Base-by-base conservation (phyloP, 805 yeast genomes). In the Yarrowia sp. region DNA sequence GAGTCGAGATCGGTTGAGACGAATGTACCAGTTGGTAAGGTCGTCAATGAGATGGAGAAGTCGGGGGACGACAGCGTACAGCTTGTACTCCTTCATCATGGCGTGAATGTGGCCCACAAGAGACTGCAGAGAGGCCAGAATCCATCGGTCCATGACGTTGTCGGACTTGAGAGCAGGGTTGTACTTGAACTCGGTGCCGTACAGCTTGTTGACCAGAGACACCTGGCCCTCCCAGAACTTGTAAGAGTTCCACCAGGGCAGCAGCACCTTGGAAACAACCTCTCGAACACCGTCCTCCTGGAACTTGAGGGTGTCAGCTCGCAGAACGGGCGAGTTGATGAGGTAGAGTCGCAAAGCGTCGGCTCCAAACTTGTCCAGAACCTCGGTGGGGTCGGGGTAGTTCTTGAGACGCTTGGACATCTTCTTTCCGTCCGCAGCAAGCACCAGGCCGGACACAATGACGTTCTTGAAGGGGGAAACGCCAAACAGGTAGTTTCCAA, bases 241-340 rank as follows among this genome's bases (percentile, higher is more conserved):
- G 83, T 82, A 93, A 32, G 98, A 90, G 81, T 95, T 95, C 92
- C 93, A 95, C 99, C 98, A 96, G 72, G 99, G 99, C 73, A 95
- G 82, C 73, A 93, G 80, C 48, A 95, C 99, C 78, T 92, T 90
- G 35, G 98, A 88, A 44, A 95, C 96, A 74, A 95, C 96, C 78
- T 95, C 99, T 74, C 92, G 91, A 44, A 95, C 99, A 80, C 99
- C 99, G 75, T 93, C 98, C 80, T 95, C 99, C 78, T 92, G 92
- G 83, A 95, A 95, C 75, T 92, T 90, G 82, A 95, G 83, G 61
- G 97, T 86, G 80, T 95, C 99, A 51, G 98, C 99, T 72, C 95
- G 89, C 75, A 95, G 83, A 8, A 96, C 98, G 17, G 99, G 99
- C 3, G 99, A 95, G 79, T 93, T 95, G 79, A 95, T 95, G 79